Evolutionary conservation across 2,329 filamentous ascomycete genomes (phyloP).

Genomic region (Calonectria pauciramosa): DNA sequence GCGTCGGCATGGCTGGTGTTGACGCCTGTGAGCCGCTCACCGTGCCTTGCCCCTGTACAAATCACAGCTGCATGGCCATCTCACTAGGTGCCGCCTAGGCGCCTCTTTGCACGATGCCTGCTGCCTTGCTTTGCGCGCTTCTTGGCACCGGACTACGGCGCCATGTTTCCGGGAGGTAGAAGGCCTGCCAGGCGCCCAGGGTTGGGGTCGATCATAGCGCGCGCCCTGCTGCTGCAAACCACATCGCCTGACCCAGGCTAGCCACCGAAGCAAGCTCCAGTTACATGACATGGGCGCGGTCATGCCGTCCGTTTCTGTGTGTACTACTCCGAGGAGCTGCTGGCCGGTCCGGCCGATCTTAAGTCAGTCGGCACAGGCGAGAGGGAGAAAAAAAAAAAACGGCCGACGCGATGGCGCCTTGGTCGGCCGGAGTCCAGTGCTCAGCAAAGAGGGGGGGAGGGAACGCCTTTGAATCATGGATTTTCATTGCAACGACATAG

Average conservation of each 20-base stretch:
- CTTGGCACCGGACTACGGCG: constrained; percentile 9
- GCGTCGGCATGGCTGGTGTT: background rate
- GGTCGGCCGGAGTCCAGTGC: constrained; percentile 22
- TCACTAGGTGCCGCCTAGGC: background rate
- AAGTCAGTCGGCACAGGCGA: constrained; percentile 11
- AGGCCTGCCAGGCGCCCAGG: constrained; percentile 4
- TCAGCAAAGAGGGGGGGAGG: constrained; percentile 5
- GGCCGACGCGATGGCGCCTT: constrained; percentile 12
- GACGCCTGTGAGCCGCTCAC: constrained; percentile 15
- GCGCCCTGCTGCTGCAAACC: constrained; percentile 18
- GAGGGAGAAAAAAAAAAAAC: background rate
- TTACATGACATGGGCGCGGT: constrained; percentile 13
- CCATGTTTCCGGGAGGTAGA: constrained; percentile 3
- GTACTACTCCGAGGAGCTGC: background rate
- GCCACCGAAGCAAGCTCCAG: constrained; percentile 1
- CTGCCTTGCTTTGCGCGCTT: constrained; percentile 1
- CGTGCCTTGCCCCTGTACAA: constrained; percentile 2
- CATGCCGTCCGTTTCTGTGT: constrained; percentile 8
- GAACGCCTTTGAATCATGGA: background rate
- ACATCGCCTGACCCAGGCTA: constrained; percentile 21
- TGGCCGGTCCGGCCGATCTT: background rate
- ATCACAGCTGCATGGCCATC: background rate
- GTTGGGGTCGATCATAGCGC: constrained; percentile 16
- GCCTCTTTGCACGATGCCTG: constrained; percentile 2
- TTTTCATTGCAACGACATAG: background rate